phyloP scores from a whole-genome alignment of 371 early-diverging fungal species.

The Actinomortierella wolfii region DNA sequence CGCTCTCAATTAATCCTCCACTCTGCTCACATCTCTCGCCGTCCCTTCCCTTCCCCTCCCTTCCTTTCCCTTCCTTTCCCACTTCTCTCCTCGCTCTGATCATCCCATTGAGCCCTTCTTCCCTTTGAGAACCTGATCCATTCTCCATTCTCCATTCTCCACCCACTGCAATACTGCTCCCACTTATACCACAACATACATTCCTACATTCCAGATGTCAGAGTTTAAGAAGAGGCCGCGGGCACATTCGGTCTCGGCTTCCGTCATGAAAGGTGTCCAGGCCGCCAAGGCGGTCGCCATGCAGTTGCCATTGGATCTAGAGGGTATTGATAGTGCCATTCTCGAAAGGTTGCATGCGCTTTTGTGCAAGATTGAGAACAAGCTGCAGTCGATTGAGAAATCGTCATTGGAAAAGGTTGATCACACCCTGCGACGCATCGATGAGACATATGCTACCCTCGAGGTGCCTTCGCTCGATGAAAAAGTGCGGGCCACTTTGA shows the following conservation, averaged over 20 bases:
- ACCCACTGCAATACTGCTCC: background rate
- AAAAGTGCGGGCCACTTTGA: constrained; percentile 41
- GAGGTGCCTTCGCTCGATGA: constrained; percentile 47
- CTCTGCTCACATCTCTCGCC: constrained; percentile 1
- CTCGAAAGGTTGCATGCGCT: constrained; percentile 36
- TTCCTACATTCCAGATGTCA: constrained; percentile 13
- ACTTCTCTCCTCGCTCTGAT: constrained; percentile 1
- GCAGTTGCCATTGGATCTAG: constrained; percentile 39
- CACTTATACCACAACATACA: background rate
- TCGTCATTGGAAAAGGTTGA: constrained; percentile 45
- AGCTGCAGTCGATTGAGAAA: constrained; percentile 38
- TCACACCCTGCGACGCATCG: constrained; percentile 34
- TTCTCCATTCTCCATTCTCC: constrained; percentile 1
- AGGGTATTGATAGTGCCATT: constrained; percentile 41
- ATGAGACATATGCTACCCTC: constrained; percentile 44
- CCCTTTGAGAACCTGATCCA: background rate
- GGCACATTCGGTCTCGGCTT: constrained; percentile 42
- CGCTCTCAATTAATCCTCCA: background rate
- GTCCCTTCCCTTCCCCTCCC: background rate
- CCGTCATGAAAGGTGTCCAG: constrained; percentile 32
- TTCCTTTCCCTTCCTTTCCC: background rate
- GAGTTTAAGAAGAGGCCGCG: constrained; percentile 41
- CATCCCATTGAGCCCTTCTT: background rate
- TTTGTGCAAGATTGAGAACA: constrained; percentile 40
- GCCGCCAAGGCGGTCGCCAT: constrained; percentile 39